Evolutionary conservation across 75 land plant genomes (phyloP).

Genomic region (Chamaecyparis obtusa): DNA sequence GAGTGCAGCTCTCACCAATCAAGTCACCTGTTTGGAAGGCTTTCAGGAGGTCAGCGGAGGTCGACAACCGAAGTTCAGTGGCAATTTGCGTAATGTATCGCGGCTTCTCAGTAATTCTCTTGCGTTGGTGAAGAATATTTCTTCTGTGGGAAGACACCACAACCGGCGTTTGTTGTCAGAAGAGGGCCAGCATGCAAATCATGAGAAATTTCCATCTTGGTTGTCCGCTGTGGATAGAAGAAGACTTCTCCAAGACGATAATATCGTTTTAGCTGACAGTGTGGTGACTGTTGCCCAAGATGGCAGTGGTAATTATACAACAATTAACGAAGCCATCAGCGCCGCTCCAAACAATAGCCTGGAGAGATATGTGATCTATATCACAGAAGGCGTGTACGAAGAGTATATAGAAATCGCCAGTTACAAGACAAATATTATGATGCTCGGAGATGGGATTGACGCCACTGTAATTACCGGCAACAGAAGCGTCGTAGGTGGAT

Average conservation of each 20-base stretch:
- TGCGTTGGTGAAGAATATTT: constrained; percentile 18
- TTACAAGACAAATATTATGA: constrained; percentile 11
- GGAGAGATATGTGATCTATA: constrained; percentile 22
- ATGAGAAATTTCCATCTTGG: constrained; percentile 52
- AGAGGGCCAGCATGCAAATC: not conserved
- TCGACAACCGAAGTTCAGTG: constrained; percentile 6
- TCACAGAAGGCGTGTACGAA: constrained; percentile 29
- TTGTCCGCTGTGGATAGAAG: constrained; percentile 21
- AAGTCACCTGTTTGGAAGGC: constrained; percentile 67
- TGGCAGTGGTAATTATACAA: constrained; percentile 52
- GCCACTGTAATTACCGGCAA: constrained; percentile 28
- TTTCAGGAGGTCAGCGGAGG: constrained; percentile 19
- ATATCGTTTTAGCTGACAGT: constrained; percentile 11
- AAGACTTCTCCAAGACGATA: constrained; percentile 1
- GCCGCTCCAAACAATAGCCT: constrained; percentile 39
- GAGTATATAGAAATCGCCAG: constrained; percentile 19
- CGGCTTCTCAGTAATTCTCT: constrained; percentile 27
- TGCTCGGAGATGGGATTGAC: constrained; percentile 32
- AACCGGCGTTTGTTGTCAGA: not conserved
- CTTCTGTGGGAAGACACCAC: not conserved
- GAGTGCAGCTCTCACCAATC: constrained; percentile 58
- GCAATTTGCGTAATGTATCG: constrained; percentile 9
- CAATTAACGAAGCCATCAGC: constrained; percentile 36
- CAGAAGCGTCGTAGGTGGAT: constrained; percentile 14
- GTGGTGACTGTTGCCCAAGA: constrained; percentile 48